phyloP scores from a whole-genome alignment of 768 basidiomycete species.

The Fomitopsis pulvina region DNA sequence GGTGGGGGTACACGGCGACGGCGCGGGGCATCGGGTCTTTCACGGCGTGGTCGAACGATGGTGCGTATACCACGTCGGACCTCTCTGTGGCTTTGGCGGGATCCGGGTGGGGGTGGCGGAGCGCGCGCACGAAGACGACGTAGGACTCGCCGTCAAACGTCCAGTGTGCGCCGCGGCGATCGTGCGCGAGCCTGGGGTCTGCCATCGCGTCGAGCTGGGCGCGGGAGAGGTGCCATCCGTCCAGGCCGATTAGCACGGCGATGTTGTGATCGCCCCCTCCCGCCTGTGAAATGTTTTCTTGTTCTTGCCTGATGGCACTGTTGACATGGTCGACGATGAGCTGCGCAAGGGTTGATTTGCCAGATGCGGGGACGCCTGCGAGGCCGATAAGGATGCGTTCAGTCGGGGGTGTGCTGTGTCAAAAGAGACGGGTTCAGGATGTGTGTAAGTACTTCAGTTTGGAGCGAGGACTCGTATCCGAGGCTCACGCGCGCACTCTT shows the following conservation, averaged over 20 bases:
- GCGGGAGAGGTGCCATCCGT: slow-evolving; percentile 90
- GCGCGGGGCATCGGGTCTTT: slow-evolving; percentile 76
- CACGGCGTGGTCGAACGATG: slow-evolving; percentile 80
- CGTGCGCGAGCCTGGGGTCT: slow-evolving; percentile 72
- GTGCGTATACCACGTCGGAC: slow-evolving; percentile 45
- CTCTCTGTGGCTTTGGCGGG: slow-evolving; percentile 1
- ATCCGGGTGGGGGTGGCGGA: slow-evolving; percentile 34
- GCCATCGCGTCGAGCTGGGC: slow-evolving; percentile 69
- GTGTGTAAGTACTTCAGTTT: background rate
- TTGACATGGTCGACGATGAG: slow-evolving; percentile 53
- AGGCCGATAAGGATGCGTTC: slow-evolving; percentile 64
- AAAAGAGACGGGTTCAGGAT: background rate
- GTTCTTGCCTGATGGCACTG: slow-evolving; percentile 23
- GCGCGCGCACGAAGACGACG: slow-evolving; percentile 51
- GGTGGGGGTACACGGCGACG: slow-evolving; percentile 47
- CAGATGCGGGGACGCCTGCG: slow-evolving; percentile 77
- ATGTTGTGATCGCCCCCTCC: slow-evolving; percentile 7
- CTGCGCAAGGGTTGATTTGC: slow-evolving; percentile 74
- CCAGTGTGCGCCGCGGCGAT: slow-evolving; percentile 82
- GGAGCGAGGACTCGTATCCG: background rate
- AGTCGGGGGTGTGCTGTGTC: slow-evolving; percentile 19
- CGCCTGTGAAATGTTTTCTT: slow-evolving; percentile 5
- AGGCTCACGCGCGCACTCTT: slow-evolving; percentile 21
- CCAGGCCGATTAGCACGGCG: slow-evolving; percentile 71
- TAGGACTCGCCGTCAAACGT: slow-evolving; percentile 82